Evolutionary conservation across 768 basidiomycete species (phyloP).

Genomic region (Cubamyces lactineus): DNA sequence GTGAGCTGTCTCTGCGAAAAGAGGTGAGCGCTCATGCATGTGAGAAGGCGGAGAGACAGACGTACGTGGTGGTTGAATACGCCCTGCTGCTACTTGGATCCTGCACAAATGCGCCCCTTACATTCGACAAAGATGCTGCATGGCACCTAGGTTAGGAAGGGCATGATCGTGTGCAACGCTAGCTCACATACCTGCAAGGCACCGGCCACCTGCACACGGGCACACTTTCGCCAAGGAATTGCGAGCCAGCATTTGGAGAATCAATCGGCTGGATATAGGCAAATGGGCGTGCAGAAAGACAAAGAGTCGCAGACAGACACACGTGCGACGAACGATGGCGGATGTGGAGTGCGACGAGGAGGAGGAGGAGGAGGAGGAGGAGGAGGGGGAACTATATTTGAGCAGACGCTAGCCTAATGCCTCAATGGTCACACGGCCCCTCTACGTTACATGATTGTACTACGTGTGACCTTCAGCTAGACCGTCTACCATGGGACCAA

Average conservation of each 20-base stretch:
- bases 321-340: too few relatives aligned
- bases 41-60: background rate
- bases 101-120: background rate
- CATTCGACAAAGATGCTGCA: slow-evolving; percentile 12
- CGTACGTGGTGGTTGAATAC: slow-evolving; percentile 2
- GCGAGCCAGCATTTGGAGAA: slow-evolving; percentile 13
- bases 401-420: too few relatives aligned
- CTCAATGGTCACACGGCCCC: too few relatives aligned
- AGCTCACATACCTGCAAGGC: slow-evolving; percentile 12
- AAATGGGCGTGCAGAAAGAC: too few relatives aligned
- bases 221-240: slow-evolving; percentile 10
- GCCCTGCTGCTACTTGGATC: background rate
- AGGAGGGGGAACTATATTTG: too few relatives aligned
- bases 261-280: background rate
- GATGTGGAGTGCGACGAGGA: too few relatives aligned
- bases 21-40: background rate
- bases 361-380: too few relatives aligned
- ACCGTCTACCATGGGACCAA: too few relatives aligned
- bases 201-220: slow-evolving; percentile 16
- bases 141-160: background rate
- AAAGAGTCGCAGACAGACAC: too few relatives aligned
- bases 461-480: too few relatives aligned
- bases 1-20: background rate
- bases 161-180: background rate
- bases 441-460: too few relatives aligned